These are phyloP conservation scores for Corynascus novoguineensis DNA, from an alignment of 495 filamentous ascomycete species.

Conservation along the genomic window DNA sequence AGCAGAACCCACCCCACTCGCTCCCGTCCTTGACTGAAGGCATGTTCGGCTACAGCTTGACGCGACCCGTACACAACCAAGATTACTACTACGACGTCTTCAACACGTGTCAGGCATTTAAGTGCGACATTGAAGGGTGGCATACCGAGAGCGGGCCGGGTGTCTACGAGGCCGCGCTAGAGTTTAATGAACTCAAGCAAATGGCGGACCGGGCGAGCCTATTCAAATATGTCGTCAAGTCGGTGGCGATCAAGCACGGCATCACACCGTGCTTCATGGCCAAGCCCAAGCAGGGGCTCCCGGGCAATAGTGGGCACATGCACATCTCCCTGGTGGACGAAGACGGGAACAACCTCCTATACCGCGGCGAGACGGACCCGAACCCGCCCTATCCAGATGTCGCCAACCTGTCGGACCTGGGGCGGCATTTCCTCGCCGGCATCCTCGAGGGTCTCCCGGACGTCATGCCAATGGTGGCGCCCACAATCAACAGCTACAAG, in stretches of 20 bases:
- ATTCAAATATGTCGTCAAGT: conserved; percentile 94
- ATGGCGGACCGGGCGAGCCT: conserved; percentile 90
- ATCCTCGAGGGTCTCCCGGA: conserved; percentile 84
- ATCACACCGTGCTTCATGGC: conserved; percentile 99
- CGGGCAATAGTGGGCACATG: conserved; percentile 93
- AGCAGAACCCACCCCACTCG: conserved; percentile 61
- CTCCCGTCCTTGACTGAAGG: conserved; percentile 83
- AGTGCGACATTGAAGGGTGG: conserved; percentile 88
- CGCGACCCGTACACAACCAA: conserved; percentile 85
- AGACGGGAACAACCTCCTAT: conserved; percentile 71
- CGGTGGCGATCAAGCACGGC: conserved; percentile 73
- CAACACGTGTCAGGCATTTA: conserved; percentile 73
- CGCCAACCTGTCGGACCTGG: conserved; percentile 74
- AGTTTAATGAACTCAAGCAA: conserved; percentile 72
- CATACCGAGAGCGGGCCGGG: conserved; percentile 95
- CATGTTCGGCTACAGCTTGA: conserved; percentile 97
- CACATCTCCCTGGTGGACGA: conserved; percentile 76
- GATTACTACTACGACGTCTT: conserved; percentile 93
- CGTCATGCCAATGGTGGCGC: conserved; percentile 90
- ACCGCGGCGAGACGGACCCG: conserved; percentile 62
- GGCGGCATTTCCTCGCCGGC: conserved; percentile 89
- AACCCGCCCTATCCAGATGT: conserved; percentile 68
- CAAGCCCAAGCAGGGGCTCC: conserved; percentile 84
- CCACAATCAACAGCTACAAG: conserved; percentile 96
- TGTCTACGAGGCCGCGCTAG: conserved; percentile 90